Evolutionary conservation across 345 rosid species (phyloP).

Genomic region (Crucihimalaya himalaica): DNA sequence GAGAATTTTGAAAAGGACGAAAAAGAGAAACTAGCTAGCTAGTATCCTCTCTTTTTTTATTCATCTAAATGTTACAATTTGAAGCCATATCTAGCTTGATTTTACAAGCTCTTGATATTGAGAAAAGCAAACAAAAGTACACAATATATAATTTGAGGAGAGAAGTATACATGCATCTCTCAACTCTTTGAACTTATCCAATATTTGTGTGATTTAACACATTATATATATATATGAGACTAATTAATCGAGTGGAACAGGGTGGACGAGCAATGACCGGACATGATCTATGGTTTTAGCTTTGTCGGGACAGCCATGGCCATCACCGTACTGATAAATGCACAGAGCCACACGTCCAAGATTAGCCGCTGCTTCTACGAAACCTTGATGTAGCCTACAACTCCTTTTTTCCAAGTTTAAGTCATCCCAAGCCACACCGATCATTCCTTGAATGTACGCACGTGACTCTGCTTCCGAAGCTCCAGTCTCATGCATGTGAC

Average conservation of each 20-base stretch:
- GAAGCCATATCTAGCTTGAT: background rate
- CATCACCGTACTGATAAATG: conserved; percentile 49
- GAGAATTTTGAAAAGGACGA: too few relatives aligned
- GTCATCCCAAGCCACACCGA: conserved; percentile 30
- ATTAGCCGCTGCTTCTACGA: conserved; percentile 34
- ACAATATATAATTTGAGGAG: background rate
- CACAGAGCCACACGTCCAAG: conserved; percentile 39
- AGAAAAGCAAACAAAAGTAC: background rate
- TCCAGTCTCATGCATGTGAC: conserved; percentile 45
- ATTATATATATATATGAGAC: background rate
- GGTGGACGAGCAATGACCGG: conserved; percentile 27
- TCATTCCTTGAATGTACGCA: conserved; percentile 26
- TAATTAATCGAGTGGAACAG: conserved; percentile 17
- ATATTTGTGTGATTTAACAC: background rate
- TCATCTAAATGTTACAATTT: too few relatives aligned
- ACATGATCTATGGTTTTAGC: conserved; percentile 30
- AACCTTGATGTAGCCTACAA: conserved; percentile 19
- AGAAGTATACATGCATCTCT: background rate
- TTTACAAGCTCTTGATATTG: background rate
- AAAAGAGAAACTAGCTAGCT: too few relatives aligned
- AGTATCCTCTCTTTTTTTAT: too few relatives aligned
- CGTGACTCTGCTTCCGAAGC: conserved; percentile 37
- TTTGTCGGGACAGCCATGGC: conserved; percentile 36
- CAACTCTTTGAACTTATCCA: background rate
- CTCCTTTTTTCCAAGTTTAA: conserved; percentile 30